These are phyloP conservation scores for Saccharomycopsis fodiens DNA, from an alignment of 805 yeast species.

Conservation along the genomic window DNA sequence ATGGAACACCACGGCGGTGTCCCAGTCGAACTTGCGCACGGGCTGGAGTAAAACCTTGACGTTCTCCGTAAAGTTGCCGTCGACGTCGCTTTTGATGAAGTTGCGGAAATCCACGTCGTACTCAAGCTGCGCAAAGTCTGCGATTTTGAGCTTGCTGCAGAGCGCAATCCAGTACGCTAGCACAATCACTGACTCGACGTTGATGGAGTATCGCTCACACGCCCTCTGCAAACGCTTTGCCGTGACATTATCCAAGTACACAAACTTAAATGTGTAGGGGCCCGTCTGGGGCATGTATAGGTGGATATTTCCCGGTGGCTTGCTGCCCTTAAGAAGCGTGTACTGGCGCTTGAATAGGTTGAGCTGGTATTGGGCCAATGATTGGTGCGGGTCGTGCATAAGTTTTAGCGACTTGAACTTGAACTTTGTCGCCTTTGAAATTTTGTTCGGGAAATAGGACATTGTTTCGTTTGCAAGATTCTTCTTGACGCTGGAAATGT, in stretches of 20 bases:
- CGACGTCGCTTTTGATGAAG: not conserved
- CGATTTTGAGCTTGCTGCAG: not conserved
- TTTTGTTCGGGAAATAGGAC: not conserved
- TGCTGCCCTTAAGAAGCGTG: not conserved
- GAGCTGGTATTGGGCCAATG: not conserved
- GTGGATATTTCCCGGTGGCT: not conserved
- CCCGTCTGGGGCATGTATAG: not conserved
- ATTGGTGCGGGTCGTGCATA: not conserved
- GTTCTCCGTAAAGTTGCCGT: not conserved
- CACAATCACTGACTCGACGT: conserved; percentile 1
- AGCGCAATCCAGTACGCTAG: conserved; percentile 1
- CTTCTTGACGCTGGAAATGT: not conserved
- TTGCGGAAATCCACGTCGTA: conserved; percentile 1
- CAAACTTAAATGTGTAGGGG: not conserved
- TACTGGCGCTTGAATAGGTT: conserved; percentile 3
- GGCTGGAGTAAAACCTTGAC: not conserved
- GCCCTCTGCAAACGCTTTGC: not conserved
- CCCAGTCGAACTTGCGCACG: not conserved
- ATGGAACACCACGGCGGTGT: not conserved
- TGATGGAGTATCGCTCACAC: not conserved
- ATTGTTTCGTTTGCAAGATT: not conserved
- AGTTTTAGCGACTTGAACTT: conserved; percentile 6
- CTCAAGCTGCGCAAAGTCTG: not conserved
- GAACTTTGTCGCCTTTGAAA: conserved; percentile 2
- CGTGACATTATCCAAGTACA: not conserved